phyloP scores from a whole-genome alignment of 1,139 yeast species.

The Hanseniaspora sp. region DNA sequence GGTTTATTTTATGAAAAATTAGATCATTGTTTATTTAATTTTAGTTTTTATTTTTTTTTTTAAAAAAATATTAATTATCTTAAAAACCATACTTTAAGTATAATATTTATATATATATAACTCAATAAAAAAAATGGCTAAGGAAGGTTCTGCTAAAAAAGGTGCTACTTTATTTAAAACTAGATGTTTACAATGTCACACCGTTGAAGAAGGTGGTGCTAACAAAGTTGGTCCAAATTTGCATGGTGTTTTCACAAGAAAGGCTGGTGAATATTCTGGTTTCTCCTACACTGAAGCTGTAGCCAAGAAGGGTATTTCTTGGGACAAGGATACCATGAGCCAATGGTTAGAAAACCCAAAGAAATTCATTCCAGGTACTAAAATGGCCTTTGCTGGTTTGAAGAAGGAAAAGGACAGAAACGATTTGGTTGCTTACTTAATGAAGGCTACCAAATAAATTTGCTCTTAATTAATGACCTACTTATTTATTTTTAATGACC shows the following conservation, averaged over 20 bases:
- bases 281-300: slow-evolving; percentile 96
- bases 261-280: slow-evolving; percentile 85
- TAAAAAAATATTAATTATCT: not conserved
- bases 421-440: slow-evolving; percentile 86
- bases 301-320: slow-evolving; percentile 85
- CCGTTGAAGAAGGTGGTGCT: slow-evolving; percentile 90
- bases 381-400: slow-evolving; percentile 99
- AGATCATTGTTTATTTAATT: not conserved
- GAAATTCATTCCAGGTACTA: slow-evolving; percentile 99
- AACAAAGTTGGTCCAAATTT: slow-evolving; percentile 99
- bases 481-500: not conserved
- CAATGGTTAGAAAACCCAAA: slow-evolving; percentile 98
- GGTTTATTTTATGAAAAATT: no score
- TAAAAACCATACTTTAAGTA: not conserved
- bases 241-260: slow-evolving; percentile 87
- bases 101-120: not conserved
- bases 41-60: no score
- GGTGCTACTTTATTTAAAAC: slow-evolving; percentile 98
- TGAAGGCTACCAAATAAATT: slow-evolving; percentile 55
- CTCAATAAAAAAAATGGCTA: slow-evolving; percentile 14
- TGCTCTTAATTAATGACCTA: not conserved
- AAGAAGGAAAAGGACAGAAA: slow-evolving; percentile 98
- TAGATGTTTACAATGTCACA: slow-evolving; percentile 98
- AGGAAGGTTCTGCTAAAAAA: slow-evolving; percentile 73
- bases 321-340: slow-evolving; percentile 82